A percentile compares a stretch with the other conserved stretches of the same genome.
Conservation (phyloP, 202 grass and related monocot genomes). For the Brachypodium distachyon region DNA sequence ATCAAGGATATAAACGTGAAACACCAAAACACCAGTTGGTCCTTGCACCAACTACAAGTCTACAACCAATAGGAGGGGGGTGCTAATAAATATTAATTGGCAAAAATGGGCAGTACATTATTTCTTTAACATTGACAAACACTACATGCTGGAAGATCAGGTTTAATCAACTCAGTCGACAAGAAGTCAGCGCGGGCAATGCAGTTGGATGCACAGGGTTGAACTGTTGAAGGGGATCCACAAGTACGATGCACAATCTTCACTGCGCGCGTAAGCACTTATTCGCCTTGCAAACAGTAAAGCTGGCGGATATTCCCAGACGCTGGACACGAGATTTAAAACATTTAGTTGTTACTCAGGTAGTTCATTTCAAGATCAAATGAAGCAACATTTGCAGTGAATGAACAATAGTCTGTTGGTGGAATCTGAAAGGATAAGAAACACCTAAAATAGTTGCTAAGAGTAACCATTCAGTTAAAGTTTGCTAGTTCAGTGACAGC, state of each 20-base stretch:
- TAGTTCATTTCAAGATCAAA: neutral
- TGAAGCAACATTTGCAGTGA: neutral
- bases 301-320: constrained; percentile 94
- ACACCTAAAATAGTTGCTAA: neutral
- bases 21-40: neutral
- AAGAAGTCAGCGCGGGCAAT: neutral
- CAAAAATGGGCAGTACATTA: neutral
- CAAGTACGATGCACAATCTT: constrained; percentile 25
- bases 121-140: constrained; percentile 16
- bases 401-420: neutral
- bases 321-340: constrained; percentile 37
- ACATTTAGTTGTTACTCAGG: neutral
- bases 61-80: neutral
- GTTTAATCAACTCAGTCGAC: neutral
- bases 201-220: neutral
- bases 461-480: neutral
- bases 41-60: neutral
- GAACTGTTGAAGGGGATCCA: neutral
- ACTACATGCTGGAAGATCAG: neutral
- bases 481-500: neutral
- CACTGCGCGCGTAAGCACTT: neutral
- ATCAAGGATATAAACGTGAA: neutral
- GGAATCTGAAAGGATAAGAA: neutral
- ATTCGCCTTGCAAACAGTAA: constrained; percentile 92
- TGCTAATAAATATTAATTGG: constrained; percentile 18